These are phyloP conservation scores for Gynostemma pentaphyllum DNA, from an alignment of 306 rosid genomes.

Conservation along the genomic window DNA sequence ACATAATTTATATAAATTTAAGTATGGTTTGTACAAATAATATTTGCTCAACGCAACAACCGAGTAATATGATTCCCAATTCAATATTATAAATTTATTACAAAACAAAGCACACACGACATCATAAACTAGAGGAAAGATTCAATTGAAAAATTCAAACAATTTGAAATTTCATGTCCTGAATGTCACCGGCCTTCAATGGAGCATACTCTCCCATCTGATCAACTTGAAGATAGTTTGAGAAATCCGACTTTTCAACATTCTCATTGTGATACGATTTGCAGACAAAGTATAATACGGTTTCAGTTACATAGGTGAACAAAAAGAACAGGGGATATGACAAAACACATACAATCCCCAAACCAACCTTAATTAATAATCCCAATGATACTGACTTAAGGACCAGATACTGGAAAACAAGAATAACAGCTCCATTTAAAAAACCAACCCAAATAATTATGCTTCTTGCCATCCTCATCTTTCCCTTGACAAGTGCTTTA, in stretches of 20 bases:
- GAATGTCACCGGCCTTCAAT: slow-evolving; percentile 45
- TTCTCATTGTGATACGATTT: slow-evolving; percentile 66
- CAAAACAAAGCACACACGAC: too few species aligned
- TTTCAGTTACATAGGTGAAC: slow-evolving; percentile 36
- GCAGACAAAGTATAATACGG: slow-evolving; percentile 70
- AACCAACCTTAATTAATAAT: slow-evolving; percentile 7
- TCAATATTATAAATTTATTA: too few species aligned
- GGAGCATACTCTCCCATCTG: slow-evolving; percentile 36
- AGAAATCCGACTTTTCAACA: slow-evolving; percentile 43
- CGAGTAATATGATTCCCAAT: too few species aligned
- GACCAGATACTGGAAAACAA: slow-evolving; percentile 23
- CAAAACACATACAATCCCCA: slow-evolving; percentile 26
- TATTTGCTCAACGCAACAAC: too few species aligned
- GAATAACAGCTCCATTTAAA: not conserved
- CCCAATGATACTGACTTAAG: slow-evolving; percentile 19
- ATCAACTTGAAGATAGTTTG: slow-evolving; percentile 28
- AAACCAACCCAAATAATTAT: slow-evolving; percentile 13
- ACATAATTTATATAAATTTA: too few species aligned
- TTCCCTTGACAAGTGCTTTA: slow-evolving; percentile 45
- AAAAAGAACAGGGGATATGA: slow-evolving; percentile 21
- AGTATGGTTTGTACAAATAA: too few species aligned
- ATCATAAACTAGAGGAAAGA: too few species aligned
- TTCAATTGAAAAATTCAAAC: not conserved
- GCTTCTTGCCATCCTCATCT: slow-evolving; percentile 20
- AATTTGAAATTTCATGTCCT: slow-evolving; percentile 10